Percentiles rank a stretch among this genome's conserved stretches.
phyloP scores from a whole-genome alignment of 805 yeast species.

The Yamadazyma philogaea region DNA sequence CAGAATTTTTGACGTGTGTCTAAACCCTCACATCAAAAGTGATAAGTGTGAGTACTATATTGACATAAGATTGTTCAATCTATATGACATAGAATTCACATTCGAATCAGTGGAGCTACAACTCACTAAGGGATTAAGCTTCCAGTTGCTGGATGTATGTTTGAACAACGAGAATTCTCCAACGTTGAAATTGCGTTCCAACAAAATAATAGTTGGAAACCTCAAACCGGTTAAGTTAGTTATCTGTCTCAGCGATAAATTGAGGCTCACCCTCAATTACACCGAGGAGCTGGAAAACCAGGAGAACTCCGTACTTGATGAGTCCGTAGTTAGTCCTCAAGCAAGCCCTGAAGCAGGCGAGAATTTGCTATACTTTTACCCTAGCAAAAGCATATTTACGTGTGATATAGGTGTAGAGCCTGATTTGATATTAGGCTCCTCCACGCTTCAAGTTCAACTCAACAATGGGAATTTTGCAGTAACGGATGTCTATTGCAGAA shows the following conservation, averaged over 20 bases:
- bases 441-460: conserved; percentile 8
- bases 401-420: conserved; percentile 1
- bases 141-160: background rate
- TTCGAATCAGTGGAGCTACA: conserved; percentile 21
- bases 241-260: conserved; percentile 17
- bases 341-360: background rate
- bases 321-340: conserved; percentile 5
- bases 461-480: conserved; percentile 1
- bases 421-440: conserved; percentile 8
- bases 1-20: conserved; percentile 31
- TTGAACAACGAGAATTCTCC: conserved; percentile 1
- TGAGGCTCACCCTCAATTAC: conserved; percentile 18
- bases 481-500: background rate
- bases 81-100: conserved; percentile 22
- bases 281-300: background rate
- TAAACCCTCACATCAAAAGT: conserved; percentile 35
- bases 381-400: background rate
- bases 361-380: conserved; percentile 5
- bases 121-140: conserved; percentile 17
- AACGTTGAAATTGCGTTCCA: conserved; percentile 10
- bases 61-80: conserved; percentile 30
- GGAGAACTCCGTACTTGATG: conserved; percentile 12
- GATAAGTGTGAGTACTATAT: conserved; percentile 35
- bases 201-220: conserved; percentile 14
- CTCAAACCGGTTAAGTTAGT: conserved; percentile 23